A percentile compares a stretch with the other conserved stretches of the same genome.
These are phyloP conservation scores for Cydonia oblonga DNA, from an alignment of 331 rosid genomes.

Conservation along the genomic window DNA sequence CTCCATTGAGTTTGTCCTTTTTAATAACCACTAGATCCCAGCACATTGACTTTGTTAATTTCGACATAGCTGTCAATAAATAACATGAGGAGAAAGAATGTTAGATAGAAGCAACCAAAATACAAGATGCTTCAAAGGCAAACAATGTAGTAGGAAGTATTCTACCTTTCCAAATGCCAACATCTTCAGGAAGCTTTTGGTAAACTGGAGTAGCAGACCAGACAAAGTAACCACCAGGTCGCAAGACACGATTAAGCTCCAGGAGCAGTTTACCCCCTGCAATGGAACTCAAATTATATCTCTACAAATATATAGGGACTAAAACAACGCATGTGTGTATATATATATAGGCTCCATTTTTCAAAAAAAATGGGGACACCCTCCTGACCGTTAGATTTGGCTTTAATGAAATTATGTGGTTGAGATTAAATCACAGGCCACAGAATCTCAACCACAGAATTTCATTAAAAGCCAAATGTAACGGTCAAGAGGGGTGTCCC, in stretches of 20 bases:
- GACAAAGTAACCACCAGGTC: constrained; percentile 88
- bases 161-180: constrained; percentile 66
- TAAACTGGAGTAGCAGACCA: constrained; percentile 96
- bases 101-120: background rate
- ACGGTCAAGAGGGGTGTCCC: too few relatives aligned
- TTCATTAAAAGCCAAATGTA: too few relatives aligned
- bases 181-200: constrained; percentile 56
- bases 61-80: constrained; percentile 49
- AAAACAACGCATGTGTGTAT: background rate
- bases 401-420: too few relatives aligned
- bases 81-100: background rate
- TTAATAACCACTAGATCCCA: constrained; percentile 62
- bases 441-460: too few relatives aligned
- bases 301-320: background rate
- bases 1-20: constrained; percentile 54
- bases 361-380: too few relatives aligned
- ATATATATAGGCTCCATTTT: too few relatives aligned
- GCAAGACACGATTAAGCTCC: constrained; percentile 70
- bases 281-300: constrained; percentile 11
- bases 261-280: constrained; percentile 74
- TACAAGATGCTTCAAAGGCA: background rate
- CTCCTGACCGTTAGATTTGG: too few relatives aligned
- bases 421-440: too few relatives aligned
- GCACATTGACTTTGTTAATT: constrained; percentile 67
- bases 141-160: background rate